Percentiles rank a stretch among this genome's conserved stretches.
phyloP scores from a whole-genome alignment of 441 rosid genomes.

The Raphanus hybrid region DNA sequence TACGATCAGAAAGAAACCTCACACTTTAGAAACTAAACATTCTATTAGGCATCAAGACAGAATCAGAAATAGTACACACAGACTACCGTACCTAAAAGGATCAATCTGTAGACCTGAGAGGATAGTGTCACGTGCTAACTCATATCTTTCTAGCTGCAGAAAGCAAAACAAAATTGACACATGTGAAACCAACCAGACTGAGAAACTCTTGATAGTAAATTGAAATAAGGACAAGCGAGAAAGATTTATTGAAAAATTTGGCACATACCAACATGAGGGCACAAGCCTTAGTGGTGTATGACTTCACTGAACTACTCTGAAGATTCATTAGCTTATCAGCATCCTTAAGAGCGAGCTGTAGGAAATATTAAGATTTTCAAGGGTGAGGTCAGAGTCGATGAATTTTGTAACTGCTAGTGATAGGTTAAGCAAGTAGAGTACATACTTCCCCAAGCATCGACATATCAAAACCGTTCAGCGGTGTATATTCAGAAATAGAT shows the following conservation, averaged over 20 bases:
- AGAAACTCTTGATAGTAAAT: conserved; percentile 17
- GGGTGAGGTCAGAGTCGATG: conserved; percentile 22
- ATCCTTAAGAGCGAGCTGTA: conserved; percentile 95
- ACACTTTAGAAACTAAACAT: conserved; percentile 33
- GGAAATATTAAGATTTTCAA: conserved; percentile 23
- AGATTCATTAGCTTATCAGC: conserved; percentile 78
- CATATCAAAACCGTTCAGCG: conserved; percentile 59
- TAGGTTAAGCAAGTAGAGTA: conserved; percentile 25
- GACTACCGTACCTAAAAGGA: conserved; percentile 73
- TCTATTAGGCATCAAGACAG: conserved; percentile 28
- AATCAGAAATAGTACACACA: conserved; percentile 12
- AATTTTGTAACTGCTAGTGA: conserved; percentile 8
- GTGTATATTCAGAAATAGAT: conserved; percentile 71
- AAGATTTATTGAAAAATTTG: not conserved
- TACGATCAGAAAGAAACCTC: conserved; percentile 49
- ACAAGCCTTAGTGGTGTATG: conserved; percentile 68
- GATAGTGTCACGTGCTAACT: conserved; percentile 71
- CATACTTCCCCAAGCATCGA: conserved; percentile 91
- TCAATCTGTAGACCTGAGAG: conserved; percentile 90
- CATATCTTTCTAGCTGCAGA: conserved; percentile 87
- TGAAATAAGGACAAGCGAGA: not conserved
- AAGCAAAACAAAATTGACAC: conserved; percentile 4
- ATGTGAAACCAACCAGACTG: conserved; percentile 22
- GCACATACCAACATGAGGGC: conserved; percentile 78
- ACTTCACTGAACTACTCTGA: conserved; percentile 55